Conservation (phyloP, 2,329 filamentous ascomycete species). For the Ascochyta lentis region DNA sequence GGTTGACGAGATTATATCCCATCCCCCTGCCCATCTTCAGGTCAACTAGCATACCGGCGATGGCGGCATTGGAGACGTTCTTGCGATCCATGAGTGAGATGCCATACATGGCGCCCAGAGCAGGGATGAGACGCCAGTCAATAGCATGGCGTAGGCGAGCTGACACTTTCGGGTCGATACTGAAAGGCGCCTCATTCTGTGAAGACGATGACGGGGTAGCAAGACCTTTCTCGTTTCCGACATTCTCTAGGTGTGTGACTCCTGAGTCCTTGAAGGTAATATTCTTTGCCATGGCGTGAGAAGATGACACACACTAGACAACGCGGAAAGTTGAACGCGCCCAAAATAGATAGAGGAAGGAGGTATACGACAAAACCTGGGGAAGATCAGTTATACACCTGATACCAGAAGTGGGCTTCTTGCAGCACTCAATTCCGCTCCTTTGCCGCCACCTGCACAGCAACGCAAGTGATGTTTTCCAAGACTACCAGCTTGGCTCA, state of each 20-base stretch:
- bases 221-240: constrained; percentile 30
- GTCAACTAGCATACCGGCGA: constrained; percentile 34
- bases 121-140: constrained; percentile 35
- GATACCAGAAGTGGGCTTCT: background rate
- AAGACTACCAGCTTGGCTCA: constrained; percentile 10
- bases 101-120: constrained; percentile 33
- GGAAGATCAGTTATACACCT: constrained; percentile 10
- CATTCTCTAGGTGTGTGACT: constrained; percentile 25
- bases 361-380: background rate
- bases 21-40: constrained; percentile 26
- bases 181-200: constrained; percentile 13
- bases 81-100: constrained; percentile 38
- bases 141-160: constrained; percentile 30
- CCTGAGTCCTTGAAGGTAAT: constrained; percentile 22
- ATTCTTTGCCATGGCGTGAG: constrained; percentile 19
- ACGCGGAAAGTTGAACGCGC: background rate
- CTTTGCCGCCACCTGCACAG: constrained; percentile 7
- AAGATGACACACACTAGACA: background rate
- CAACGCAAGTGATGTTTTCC: background rate
- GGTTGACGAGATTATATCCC: constrained; percentile 33
- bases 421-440: background rate
- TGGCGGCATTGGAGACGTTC: constrained; percentile 35
- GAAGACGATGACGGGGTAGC: constrained; percentile 16
- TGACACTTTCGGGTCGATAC: constrained; percentile 26
- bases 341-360: background rate